Conservation (phyloP, 352 stramenopile species). For the Globisporangium sylvaticum region DNA sequence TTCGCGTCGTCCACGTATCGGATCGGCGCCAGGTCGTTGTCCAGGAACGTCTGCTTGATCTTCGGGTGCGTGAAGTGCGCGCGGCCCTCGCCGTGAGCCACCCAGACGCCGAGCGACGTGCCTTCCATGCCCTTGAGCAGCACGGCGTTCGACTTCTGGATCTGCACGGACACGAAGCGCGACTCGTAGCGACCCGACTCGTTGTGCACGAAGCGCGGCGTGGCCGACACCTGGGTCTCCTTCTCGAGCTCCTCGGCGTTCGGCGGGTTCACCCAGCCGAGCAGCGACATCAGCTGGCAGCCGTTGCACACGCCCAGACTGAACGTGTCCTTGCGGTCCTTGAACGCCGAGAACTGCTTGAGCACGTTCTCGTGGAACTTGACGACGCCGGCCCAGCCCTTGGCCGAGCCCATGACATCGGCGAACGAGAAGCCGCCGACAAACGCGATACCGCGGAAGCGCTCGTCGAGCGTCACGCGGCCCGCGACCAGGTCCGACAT, state of each 20-base stretch:
- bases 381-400: conserved; percentile 98
- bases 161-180: conserved; percentile 95
- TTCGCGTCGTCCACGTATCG: conserved; percentile 97
- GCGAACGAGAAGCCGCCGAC: conserved; percentile 99
- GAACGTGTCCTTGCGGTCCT: conserved; percentile 95
- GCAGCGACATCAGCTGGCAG: conserved; percentile 99
- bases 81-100: conserved; percentile 90
- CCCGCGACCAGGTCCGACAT: conserved; percentile 95
- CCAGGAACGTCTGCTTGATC: conserved; percentile 86
- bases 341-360: conserved; percentile 96
- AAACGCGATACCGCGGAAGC: conserved; percentile 97
- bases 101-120: conserved; percentile 96
- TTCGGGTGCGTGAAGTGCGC: conserved; percentile 95
- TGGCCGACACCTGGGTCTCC: conserved; percentile 49
- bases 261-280: conserved; percentile 93
- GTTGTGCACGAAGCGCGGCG: conserved; percentile 98
- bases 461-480: conserved; percentile 87
- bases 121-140: conserved; percentile 98
- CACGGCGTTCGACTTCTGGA: conserved; percentile 93
- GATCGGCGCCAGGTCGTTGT: conserved; percentile 92
- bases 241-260: conserved; percentile 50
- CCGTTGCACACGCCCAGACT: conserved; percentile 99
- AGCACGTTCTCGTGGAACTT: conserved; percentile 96
- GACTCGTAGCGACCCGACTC: conserved; percentile 95
- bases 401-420: conserved; percentile 98